These are phyloP conservation scores for Sicyos baderoa DNA, from an alignment of 306 rosid genomes.

Conservation along the genomic window DNA sequence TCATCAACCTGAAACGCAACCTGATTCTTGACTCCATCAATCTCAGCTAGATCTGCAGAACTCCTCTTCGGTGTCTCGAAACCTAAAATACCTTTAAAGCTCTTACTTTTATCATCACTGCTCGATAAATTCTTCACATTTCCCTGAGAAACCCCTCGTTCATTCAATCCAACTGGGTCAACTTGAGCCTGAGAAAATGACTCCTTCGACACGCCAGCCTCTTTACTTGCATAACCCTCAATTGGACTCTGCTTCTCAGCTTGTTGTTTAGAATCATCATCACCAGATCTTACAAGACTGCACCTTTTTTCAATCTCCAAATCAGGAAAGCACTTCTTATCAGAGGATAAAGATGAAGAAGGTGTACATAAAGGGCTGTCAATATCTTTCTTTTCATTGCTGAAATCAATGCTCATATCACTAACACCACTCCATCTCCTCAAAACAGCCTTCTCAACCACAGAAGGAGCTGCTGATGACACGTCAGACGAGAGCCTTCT, in stretches of 20 bases:
- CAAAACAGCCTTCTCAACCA: slow-evolving; percentile 43
- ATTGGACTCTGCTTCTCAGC: slow-evolving; percentile 16
- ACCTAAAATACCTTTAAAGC: slow-evolving; percentile 33
- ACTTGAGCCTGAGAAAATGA: slow-evolving; percentile 20
- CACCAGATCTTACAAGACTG: slow-evolving; percentile 23
- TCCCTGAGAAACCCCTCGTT: slow-evolving; percentile 42
- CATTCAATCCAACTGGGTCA: slow-evolving; percentile 32
- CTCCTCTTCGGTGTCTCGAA: slow-evolving; percentile 26
- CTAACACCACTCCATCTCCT: slow-evolving; percentile 93
- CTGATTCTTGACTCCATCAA: slow-evolving; percentile 26
- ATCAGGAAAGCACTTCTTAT: slow-evolving; percentile 25
- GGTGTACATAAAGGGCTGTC: slow-evolving; percentile 64
- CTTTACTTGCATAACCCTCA: slow-evolving; percentile 19
- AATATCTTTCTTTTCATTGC: slow-evolving; percentile 59
- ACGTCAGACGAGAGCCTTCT: slow-evolving; percentile 77
- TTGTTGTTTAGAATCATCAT: slow-evolving; percentile 29
- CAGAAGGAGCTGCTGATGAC: slow-evolving; percentile 31
- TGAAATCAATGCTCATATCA: slow-evolving; percentile 88
- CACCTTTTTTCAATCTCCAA: slow-evolving; percentile 18
- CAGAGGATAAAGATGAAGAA: slow-evolving; percentile 41
- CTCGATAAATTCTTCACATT: slow-evolving; percentile 22
- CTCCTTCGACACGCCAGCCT: slow-evolving; percentile 32
- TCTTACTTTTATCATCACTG: slow-evolving; percentile 27
- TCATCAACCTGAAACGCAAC: slow-evolving; percentile 27
- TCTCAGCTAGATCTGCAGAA: slow-evolving; percentile 26